Evolutionary conservation across 2,329 filamentous ascomycete species (phyloP).

Genomic region (Hymenoscyphus repandus): DNA sequence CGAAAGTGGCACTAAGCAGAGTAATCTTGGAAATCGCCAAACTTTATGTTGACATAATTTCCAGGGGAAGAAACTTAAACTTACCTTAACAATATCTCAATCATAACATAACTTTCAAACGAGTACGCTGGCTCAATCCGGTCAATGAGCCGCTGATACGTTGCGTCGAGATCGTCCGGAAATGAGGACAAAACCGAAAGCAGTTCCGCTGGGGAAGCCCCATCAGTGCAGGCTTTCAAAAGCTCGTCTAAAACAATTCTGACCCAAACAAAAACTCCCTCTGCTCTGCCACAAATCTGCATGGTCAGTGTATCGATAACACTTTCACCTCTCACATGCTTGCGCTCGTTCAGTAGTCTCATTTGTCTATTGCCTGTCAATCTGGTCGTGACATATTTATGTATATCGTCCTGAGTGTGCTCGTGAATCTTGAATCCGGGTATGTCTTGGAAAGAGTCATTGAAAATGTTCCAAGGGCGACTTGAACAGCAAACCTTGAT

Average conservation of each 20-base stretch:
- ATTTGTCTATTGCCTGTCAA: background rate
- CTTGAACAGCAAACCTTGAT: background rate
- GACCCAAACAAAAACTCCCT: slow-evolving; percentile 2
- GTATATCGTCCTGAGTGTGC: background rate
- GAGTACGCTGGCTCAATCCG: background rate
- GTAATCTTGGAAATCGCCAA: no score
- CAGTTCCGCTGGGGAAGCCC: background rate
- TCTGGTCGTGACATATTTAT: background rate
- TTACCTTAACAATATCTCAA: background rate
- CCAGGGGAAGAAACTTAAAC: no score
- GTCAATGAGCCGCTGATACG: background rate
- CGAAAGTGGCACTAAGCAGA: no score
- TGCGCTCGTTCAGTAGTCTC: background rate
- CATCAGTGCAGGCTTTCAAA: background rate
- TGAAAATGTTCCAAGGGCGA: background rate
- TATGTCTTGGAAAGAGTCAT: background rate
- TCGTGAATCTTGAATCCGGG: slow-evolving; percentile 2
- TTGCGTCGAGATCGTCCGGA: background rate
- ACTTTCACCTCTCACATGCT: no score
- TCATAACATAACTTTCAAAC: background rate
- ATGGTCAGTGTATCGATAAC: background rate
- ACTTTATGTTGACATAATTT: no score
- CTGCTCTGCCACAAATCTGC: background rate
- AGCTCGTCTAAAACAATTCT: slow-evolving; percentile 1
- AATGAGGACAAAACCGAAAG: background rate